Evolutionary conservation across 371 early-diverging fungal genomes (phyloP).

Genomic region (Massospora cicadina): DNA sequence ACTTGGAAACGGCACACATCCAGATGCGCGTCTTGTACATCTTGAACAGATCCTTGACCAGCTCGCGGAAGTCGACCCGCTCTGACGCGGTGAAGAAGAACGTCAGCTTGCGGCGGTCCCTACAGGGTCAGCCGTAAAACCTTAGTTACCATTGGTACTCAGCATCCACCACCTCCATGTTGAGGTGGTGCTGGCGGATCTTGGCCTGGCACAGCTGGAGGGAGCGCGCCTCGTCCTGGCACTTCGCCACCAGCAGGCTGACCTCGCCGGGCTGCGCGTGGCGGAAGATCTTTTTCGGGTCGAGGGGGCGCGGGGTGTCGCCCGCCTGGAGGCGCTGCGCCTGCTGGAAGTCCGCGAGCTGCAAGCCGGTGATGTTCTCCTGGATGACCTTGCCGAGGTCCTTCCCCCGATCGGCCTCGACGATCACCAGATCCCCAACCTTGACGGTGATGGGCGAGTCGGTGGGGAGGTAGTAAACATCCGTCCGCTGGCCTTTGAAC

Average conservation of each 20-base stretch:
- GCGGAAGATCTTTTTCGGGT: slow-evolving; percentile 74
- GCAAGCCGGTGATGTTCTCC: slow-evolving; percentile 26
- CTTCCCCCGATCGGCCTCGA: slow-evolving; percentile 87
- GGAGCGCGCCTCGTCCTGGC: slow-evolving; percentile 71
- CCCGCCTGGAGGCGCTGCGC: background rate
- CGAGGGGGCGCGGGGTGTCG: slow-evolving; percentile 30
- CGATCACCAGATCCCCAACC: slow-evolving; percentile 62
- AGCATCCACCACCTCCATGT: slow-evolving; percentile 86
- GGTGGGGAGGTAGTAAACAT: slow-evolving; percentile 44
- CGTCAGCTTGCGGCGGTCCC: slow-evolving; percentile 86
- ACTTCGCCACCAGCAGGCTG: slow-evolving; percentile 38
- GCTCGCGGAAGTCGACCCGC: slow-evolving; percentile 93
- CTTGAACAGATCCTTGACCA: slow-evolving; percentile 94
- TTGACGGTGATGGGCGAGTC: slow-evolving; percentile 22
- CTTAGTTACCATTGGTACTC: slow-evolving; percentile 77
- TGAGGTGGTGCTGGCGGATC: slow-evolving; percentile 60
- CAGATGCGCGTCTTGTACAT: slow-evolving; percentile 97
- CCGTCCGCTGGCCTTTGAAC: slow-evolving; percentile 66
- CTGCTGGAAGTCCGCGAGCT: slow-evolving; percentile 17
- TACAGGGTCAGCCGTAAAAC: slow-evolving; percentile 11
- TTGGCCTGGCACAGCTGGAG: slow-evolving; percentile 63
- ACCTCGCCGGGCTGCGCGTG: slow-evolving; percentile 61
- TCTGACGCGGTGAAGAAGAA: slow-evolving; percentile 81
- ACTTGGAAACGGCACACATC: slow-evolving; percentile 48
- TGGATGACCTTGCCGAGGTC: slow-evolving; percentile 72